A percentile compares a stretch with the other conserved stretches of the same genome.
These are phyloP conservation scores for Neophaeococcomyces mojaviensis DNA, from an alignment of 2,329 filamentous ascomycete species.

Conservation along the genomic window DNA sequence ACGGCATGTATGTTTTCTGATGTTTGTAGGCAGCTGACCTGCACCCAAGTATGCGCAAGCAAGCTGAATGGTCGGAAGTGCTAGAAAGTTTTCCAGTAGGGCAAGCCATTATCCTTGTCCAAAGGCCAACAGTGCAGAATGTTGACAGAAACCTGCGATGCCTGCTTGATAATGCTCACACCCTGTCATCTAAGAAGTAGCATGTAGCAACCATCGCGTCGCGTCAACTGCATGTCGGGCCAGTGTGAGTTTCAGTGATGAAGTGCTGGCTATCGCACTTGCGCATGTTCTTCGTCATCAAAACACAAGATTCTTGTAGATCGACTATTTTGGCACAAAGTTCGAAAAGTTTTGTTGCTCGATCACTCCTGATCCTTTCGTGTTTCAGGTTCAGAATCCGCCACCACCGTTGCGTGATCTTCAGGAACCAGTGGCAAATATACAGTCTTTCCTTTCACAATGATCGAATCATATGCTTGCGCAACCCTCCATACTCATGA, in stretches of 20 bases:
- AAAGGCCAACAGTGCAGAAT: neutral
- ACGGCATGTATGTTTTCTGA: no score
- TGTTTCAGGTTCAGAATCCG: constrained; percentile 6
- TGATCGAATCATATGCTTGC: no score
- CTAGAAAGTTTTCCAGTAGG: neutral
- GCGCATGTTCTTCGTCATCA: neutral
- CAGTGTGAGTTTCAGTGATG: no score
- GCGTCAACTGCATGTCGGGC: no score
- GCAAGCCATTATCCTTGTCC: neutral
- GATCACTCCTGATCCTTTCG: constrained; percentile 4
- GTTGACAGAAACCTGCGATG: neutral
- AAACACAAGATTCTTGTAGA: neutral
- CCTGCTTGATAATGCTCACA: neutral
- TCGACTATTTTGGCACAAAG: neutral
- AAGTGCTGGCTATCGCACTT: no score
- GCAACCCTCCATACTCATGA: neutral
- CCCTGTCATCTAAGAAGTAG: no score
- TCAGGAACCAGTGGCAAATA: constrained; percentile 3
- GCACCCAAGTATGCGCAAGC: neutral
- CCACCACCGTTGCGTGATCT: constrained; percentile 6
- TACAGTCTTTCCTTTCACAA: neutral
- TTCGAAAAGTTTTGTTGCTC: neutral
- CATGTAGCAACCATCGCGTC: no score
- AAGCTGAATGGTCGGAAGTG: neutral
- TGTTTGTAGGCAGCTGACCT: neutral